Base-by-base conservation (phyloP, 768 basidiomycete species). In the Chiua virens region DNA sequence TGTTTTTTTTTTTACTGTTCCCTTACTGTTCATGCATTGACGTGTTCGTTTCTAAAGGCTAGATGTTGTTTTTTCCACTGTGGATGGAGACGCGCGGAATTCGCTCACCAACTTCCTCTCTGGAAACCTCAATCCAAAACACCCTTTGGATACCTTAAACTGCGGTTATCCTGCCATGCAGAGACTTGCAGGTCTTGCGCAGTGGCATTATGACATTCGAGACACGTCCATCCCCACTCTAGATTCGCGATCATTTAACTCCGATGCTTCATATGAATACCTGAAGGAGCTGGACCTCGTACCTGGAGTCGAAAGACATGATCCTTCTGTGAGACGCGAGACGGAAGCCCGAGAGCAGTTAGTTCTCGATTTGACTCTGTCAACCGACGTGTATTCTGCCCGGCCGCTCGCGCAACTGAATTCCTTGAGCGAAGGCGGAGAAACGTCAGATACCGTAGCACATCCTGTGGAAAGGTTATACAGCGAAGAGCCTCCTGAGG, bases 21-120 rank as follows among this genome's bases (percentile, higher is more conserved):
- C 28, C 3, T 22, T 32, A 42, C 43, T 23, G 21, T 39, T 14
- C 4, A 8, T 36, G 22, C 34, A 13, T 30, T 55, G 18, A 58
- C 22, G 15, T 36, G 30, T 38, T 4, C 27, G 42, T 52, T 42
- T 21, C 21, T 35, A 11, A 47, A 90, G 89, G 14, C 82, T 77
- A 52, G 89, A 92, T 60, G 64, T 87, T 22, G 73, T 79, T 3
- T 79, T 84, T 55, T 74, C 77, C 28, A 70, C 80, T 18, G 79
- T 79, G 10, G 72, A 75, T 11, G 79, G 81, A 53, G 79, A 80
- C 1, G 36, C 47, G 13, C 52, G 70, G 22, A 50, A 70, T 5
- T 73, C 75, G 1, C 71, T 80, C 45, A 73, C 83, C 2, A 80
- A 83, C 59, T 86, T 89, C 57, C 66, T 89, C 18, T 74, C 83